Base-by-base conservation (phyloP, 257 asterid species). In the Marsdenia floribunda region DNA sequence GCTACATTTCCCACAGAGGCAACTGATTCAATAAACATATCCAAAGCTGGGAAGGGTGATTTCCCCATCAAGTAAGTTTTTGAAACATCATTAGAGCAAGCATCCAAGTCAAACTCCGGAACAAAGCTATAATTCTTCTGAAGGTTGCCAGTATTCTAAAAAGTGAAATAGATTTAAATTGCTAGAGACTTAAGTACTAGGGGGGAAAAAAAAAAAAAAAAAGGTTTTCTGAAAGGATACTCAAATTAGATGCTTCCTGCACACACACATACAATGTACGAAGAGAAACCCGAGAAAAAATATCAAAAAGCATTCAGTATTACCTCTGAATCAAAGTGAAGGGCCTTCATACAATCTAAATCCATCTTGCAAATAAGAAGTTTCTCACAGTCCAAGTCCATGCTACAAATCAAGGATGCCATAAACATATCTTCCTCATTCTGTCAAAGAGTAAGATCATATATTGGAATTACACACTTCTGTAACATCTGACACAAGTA, bases 321-420 rank as follows among this genome's bases (percentile, higher is more conserved):
- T 82, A 92, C 97, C 97, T 94, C 97, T 16, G 93, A 83, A 68
- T 89, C 96, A 83, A 94, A 94, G 76, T 85, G 96, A 81, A 94
- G 86, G 68, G 88, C 76, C 86, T 87, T 92, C 77, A 89, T 87
- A 76, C 93, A 94, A 73, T 92, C 99, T 75, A 84, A 78, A 80
- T 94, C 97, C 97, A 94, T 88, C 88, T 87, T 92, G 88, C 99
- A 94, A 65, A 94, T 87, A 70, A 94, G 83, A 83, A 92, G 92
- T 85, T 87, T 89, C 89, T 90, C 88, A 38, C 88, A 84, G 77
- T 90, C 90, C 74, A 69, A 76, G 73, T 89, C 96, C 83, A 90
- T 82, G 77, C 86, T 84, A 88, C 99, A 94, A 68, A 94, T 94
- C 88, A 94, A 86, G 85, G 99, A 89, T 75, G 90, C 87, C 97